These are phyloP conservation scores for Clavispora phyllophila DNA, from an alignment of 805 yeast species.

Conservation along the genomic window DNA sequence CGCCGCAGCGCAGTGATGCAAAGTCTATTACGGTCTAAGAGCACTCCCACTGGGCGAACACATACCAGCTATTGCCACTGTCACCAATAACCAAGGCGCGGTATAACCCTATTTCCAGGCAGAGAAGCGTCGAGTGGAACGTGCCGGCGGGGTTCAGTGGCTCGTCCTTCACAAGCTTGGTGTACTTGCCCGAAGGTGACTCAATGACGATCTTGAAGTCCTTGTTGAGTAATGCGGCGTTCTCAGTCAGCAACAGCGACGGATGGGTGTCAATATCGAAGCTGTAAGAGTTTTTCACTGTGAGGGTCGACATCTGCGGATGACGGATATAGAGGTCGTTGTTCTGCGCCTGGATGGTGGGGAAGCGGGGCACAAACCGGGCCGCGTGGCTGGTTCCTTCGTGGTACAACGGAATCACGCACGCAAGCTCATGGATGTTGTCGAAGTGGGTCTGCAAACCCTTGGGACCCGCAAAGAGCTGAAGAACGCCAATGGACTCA, in stretches of 20 bases:
- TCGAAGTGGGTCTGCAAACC: slow-evolving; percentile 54
- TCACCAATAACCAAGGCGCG: slow-evolving; percentile 77
- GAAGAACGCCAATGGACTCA: slow-evolving; percentile 65
- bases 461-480: slow-evolving; percentile 65
- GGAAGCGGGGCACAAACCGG: slow-evolving; percentile 66
- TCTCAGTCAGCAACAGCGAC: slow-evolving; percentile 41
- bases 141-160: slow-evolving; percentile 44
- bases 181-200: slow-evolving; percentile 79
- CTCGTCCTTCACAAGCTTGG: slow-evolving; percentile 50
- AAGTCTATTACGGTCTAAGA: slow-evolving; percentile 2
- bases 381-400: slow-evolving; percentile 57
- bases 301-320: slow-evolving; percentile 71
- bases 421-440: slow-evolving; percentile 61
- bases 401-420: slow-evolving; percentile 73
- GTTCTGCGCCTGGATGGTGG: slow-evolving; percentile 61
- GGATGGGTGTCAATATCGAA: slow-evolving; percentile 65
- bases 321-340: slow-evolving; percentile 78
- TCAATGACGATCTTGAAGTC: slow-evolving; percentile 65
- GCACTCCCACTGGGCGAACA: slow-evolving; percentile 88
- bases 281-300: slow-evolving; percentile 52
- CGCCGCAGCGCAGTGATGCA: neutral
- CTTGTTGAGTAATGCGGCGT: slow-evolving; percentile 28
- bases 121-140: slow-evolving; percentile 56
- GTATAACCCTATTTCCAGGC: slow-evolving; percentile 77
- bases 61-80: slow-evolving; percentile 75